phyloP scores from a whole-genome alignment of 371 early-diverging fungal species.

The Batkoa obscura region DNA sequence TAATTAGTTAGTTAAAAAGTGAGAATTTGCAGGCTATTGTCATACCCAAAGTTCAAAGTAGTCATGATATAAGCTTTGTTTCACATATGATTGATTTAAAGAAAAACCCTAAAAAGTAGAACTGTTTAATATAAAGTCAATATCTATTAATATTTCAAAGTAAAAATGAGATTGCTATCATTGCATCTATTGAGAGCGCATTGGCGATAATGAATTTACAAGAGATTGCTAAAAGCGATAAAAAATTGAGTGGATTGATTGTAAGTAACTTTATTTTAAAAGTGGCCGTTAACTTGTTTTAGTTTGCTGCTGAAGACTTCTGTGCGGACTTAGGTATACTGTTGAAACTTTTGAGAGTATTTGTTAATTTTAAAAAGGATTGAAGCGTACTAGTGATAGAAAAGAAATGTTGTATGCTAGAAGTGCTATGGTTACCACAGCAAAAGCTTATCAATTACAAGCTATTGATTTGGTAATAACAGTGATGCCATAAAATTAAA shows the following conservation, averaged over 20 bases:
- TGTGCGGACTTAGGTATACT: slow-evolving; percentile 51
- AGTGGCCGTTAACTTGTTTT: slow-evolving; percentile 3
- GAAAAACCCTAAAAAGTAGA: too few species aligned
- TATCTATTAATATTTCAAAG: slow-evolving; percentile 46
- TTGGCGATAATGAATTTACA: slow-evolving; percentile 64
- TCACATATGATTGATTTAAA: slow-evolving; percentile 58
- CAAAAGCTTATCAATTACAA: slow-evolving; percentile 65
- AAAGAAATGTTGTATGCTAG: slow-evolving; percentile 63
- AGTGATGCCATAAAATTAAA: not conserved
- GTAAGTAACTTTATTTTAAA: slow-evolving; percentile 18
- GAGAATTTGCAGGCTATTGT: slow-evolving; percentile 53
- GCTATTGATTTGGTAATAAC: slow-evolving; percentile 63
- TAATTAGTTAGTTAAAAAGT: slow-evolving; percentile 31
- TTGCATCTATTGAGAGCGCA: slow-evolving; percentile 77
- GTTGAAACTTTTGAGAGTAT: not conserved
- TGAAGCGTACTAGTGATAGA: slow-evolving; percentile 47
- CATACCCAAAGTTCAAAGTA: slow-evolving; percentile 76
- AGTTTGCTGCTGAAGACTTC: slow-evolving; percentile 91
- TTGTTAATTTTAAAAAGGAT: slow-evolving; percentile 15
- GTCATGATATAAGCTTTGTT: slow-evolving; percentile 60
- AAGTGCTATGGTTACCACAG: slow-evolving; percentile 55
- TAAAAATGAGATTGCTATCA: slow-evolving; percentile 49
- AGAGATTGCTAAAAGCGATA: slow-evolving; percentile 52
- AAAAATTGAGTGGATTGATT: slow-evolving; percentile 50
- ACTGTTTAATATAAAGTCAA: too few species aligned